Evolutionary conservation across 1,284 basidiomycete genomes (phyloP).

Genomic region (Acaromyces ingoldii): DNA sequence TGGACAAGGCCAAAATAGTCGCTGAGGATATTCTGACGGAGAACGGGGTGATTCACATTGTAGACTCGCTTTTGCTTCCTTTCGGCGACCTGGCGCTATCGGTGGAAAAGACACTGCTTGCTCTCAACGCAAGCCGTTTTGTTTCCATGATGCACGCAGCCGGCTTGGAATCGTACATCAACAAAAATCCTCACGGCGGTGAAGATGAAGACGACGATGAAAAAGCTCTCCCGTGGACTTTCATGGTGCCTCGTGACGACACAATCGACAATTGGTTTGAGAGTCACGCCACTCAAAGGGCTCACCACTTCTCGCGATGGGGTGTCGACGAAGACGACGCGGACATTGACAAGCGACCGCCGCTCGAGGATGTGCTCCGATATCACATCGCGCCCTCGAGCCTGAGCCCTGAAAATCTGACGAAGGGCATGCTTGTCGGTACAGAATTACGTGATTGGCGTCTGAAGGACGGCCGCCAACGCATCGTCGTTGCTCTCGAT

Average conservation of each 20-base stretch:
- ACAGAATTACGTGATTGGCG: constrained; percentile 39
- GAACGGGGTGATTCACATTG: constrained; percentile 75
- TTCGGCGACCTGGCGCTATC: constrained; percentile 71
- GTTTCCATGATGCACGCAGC: constrained; percentile 76
- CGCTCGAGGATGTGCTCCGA: constrained; percentile 24
- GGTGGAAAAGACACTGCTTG: constrained; percentile 84
- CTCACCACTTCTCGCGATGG: not conserved
- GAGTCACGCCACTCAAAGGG: not conserved
- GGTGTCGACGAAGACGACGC: not conserved
- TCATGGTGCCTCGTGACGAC: constrained; percentile 80
- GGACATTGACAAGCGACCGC: not conserved
- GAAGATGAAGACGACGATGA: constrained; percentile 11
- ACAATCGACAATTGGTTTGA: constrained; percentile 57
- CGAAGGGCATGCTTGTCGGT: constrained; percentile 26
- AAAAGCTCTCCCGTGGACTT: constrained; percentile 45
- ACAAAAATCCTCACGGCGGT: constrained; percentile 17
- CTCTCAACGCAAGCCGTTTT: constrained; percentile 84
- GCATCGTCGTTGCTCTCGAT: constrained; percentile 32
- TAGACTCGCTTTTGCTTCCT: constrained; percentile 76
- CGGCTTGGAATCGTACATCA: constrained; percentile 56
- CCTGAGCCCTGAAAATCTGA: constrained; percentile 19
- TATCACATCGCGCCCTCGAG: constrained; percentile 44
- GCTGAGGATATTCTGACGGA: constrained; percentile 44
- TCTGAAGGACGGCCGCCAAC: constrained; percentile 54
- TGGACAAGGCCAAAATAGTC: constrained; percentile 24